Base-by-base conservation (phyloP, 306 rosid genomes). In the Arachis hypogaea region DNA sequence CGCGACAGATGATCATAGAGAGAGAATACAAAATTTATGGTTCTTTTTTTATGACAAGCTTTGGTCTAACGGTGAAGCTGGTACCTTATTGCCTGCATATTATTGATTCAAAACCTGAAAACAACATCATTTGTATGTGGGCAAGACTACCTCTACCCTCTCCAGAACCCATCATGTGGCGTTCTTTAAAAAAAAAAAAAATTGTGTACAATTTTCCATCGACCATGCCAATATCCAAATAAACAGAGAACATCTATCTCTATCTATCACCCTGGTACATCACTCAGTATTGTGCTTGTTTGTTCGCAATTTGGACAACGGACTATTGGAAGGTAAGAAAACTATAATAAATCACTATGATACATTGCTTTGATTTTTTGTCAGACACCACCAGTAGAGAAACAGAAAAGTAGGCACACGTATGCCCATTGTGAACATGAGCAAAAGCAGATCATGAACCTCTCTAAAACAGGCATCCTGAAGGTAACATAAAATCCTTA, bases 371-470 rank as follows among this genome's bases (percentile, higher is more conserved):
- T 29, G 41, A 1, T 43, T 9, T 43, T 43, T 8, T 50, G 54
- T 49, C 38, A 22, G 54, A 69, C 49, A 77, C 69, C 52, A 69
- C 66, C 44, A 4, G 18, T 5, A 6, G 66, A 6, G 66, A 56
- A 62, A 55, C 52, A 43, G 18, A 47, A 56, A 30, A 41, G 22
- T 10, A 9, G 59, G 75, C 38, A 29, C 59, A 57, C 38, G 58
- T 16, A 38, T 42, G 5, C 4, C 1, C 16, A 44, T 30, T 51
- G 12, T 22, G 44, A 44, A 58, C 51, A 42, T 43, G 33, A 33
- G 38, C 38, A 33, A 16, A 10, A 22, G 63, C 30, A 52, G 46
- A 56, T 18, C 66, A 11, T 36, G 18, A 12, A 46, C 42, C 59
- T 40, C 38, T 63, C 36, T 28, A 63, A 43, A 63, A 16, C 1